phyloP scores from a whole-genome alignment of 2,329 filamentous ascomycete species.

The Coniochaeta hoffmannii region DNA sequence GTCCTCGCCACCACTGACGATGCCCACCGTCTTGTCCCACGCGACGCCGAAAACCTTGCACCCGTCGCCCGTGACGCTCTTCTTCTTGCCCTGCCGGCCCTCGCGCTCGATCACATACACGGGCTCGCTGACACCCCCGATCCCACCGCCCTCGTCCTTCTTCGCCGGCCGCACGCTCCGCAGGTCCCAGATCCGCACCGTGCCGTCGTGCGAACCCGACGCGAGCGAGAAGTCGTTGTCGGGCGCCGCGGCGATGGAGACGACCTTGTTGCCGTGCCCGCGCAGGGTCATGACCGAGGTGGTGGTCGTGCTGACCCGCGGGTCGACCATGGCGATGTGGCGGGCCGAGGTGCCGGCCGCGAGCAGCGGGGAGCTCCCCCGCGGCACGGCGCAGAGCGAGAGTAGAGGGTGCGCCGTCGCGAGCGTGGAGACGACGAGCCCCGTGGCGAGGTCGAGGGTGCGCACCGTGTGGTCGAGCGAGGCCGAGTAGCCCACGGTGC shows the following conservation, averaged over 20 bases:
- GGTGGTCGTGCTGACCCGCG: slow-evolving; percentile 66
- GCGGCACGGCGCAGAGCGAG: slow-evolving; percentile 66
- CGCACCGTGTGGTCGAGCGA: slow-evolving; percentile 87
- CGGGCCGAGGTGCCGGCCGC: slow-evolving; percentile 75
- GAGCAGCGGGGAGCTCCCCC: slow-evolving; percentile 45
- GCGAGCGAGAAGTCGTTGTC: slow-evolving; percentile 76
- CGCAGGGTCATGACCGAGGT: slow-evolving; percentile 85
- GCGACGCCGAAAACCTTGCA: slow-evolving; percentile 83
- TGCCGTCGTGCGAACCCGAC: slow-evolving; percentile 86
- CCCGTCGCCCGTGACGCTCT: slow-evolving; percentile 66
- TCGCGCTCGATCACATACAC: slow-evolving; percentile 72
- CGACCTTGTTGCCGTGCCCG: slow-evolving; percentile 73
- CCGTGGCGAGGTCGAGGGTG: slow-evolving; percentile 85
- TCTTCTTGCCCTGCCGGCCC: slow-evolving; percentile 57
- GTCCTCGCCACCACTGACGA: slow-evolving; percentile 88
- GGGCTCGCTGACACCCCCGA: slow-evolving; percentile 60
- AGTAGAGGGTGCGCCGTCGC: slow-evolving; percentile 79
- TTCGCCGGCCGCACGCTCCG: slow-evolving; percentile 56
- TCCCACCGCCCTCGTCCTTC: slow-evolving; percentile 52
- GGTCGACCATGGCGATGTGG: slow-evolving; percentile 90
- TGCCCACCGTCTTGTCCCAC: slow-evolving; percentile 82
- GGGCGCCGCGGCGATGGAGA: slow-evolving; percentile 40
- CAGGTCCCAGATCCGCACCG: slow-evolving; percentile 90
- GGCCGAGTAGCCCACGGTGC: slow-evolving; percentile 83
- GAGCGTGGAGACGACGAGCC: slow-evolving; percentile 69